Evolutionary conservation across 352 stramenopile species (phyloP).

Genomic region (Globisporangium okanoganense): DNA sequence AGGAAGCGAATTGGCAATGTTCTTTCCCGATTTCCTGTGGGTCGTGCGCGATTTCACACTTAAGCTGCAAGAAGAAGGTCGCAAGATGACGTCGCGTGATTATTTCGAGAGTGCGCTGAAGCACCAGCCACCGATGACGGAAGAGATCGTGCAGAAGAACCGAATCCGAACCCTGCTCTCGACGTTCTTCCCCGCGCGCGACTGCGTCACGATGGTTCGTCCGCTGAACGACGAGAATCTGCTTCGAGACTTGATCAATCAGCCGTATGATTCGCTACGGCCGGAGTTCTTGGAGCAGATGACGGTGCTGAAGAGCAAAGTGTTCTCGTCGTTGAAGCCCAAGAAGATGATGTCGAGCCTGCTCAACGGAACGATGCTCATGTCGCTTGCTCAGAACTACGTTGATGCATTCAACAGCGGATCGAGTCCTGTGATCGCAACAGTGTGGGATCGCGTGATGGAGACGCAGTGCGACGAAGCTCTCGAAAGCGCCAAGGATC

Average conservation of each 20-base stretch:
- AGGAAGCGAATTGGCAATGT: conserved; percentile 40
- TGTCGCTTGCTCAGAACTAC: conserved; percentile 60
- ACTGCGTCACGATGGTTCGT: conserved; percentile 79
- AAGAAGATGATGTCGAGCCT: conserved; percentile 63
- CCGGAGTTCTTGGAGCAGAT: conserved; percentile 67
- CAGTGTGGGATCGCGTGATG: conserved; percentile 78
- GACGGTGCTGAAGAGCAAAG: conserved; percentile 45
- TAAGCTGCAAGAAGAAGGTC: conserved; percentile 55
- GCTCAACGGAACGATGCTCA: conserved; percentile 67
- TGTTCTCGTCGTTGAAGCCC: conserved; percentile 48
- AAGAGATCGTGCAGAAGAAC: conserved; percentile 60
- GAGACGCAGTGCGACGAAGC: conserved; percentile 65
- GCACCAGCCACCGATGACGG: conserved; percentile 37
- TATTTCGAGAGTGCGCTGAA: conserved; percentile 79
- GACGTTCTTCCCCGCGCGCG: conserved; percentile 67
- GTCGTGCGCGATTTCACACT: conserved; percentile 79
- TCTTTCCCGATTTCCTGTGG: conserved; percentile 76
- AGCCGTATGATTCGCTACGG: conserved; percentile 55
- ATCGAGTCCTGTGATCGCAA: conserved; percentile 71
- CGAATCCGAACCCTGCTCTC: conserved; percentile 48
- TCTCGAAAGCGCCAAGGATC: conserved; percentile 47
- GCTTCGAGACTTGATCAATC: conserved; percentile 42
- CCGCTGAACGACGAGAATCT: conserved; percentile 64
- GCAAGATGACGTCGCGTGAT: conserved; percentile 47
- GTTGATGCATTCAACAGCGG: conserved; percentile 66